A percentile compares a stretch with the other conserved stretches of the same genome.
Conservation (phyloP, 495 filamentous ascomycete genomes). For the Oidiodendron maius region DNA sequence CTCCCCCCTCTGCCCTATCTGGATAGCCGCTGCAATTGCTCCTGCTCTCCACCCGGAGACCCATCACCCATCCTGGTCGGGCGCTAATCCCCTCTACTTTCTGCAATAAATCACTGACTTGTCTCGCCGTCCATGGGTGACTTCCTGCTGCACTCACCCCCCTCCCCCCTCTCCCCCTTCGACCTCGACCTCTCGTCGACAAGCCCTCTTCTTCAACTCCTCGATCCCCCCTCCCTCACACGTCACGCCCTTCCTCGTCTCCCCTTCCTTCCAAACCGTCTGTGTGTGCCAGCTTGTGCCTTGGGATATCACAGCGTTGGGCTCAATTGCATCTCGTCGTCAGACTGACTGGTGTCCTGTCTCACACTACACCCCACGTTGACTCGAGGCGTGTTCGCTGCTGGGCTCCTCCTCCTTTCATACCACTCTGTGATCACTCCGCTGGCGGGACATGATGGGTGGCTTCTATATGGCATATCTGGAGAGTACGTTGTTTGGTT, state of each 20-base stretch:
- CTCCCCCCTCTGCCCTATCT: constrained; percentile 24
- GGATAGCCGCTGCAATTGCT: constrained; percentile 14
- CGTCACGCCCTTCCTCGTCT: constrained; percentile 16
- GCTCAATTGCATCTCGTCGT: constrained; percentile 44
- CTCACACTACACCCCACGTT: constrained; percentile 16
- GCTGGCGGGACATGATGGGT: constrained; percentile 36
- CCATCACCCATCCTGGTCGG: constrained; percentile 21
- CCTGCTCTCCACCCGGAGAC: constrained; percentile 11
- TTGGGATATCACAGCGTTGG: constrained; percentile 35
- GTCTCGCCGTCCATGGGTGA: constrained; percentile 43
- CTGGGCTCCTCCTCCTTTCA: constrained; percentile 8
- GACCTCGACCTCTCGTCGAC: constrained; percentile 22
- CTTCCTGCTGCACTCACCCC: constrained; percentile 16
- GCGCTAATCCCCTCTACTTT: constrained; percentile 38
- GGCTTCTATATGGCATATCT: constrained; percentile 61
- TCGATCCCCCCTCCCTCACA: constrained; percentile 19
- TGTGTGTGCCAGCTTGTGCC: constrained; percentile 24
- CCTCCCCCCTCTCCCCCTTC: constrained; percentile 13
- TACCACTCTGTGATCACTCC: constrained; percentile 3
- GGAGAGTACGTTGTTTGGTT: constrained; percentile 47
- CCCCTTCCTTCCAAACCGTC: constrained; percentile 19
- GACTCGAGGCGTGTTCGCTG: constrained; percentile 16
- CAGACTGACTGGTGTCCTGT: constrained; percentile 21
- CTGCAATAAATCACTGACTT: constrained; percentile 58
- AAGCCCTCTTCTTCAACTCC: constrained; percentile 25